Percentiles rank a stretch among this genome's conserved stretches.
Conservation (phyloP, 2,329 filamentous ascomycete genomes). For the Cryphonectria naterciae region DNA sequence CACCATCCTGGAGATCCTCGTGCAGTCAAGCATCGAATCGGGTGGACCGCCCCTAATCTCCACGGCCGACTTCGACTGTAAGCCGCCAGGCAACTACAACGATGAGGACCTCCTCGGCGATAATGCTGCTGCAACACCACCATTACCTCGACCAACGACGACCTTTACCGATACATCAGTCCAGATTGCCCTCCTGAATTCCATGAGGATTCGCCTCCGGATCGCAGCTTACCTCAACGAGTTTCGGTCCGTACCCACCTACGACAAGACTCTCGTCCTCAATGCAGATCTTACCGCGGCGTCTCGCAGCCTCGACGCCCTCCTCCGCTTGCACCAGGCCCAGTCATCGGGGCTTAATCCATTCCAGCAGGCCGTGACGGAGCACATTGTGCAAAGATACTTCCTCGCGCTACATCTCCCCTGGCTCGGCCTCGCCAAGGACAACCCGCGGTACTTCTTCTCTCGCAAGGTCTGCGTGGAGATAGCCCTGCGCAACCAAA, state of each 20-base stretch:
- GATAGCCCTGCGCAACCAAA: constrained; percentile 39
- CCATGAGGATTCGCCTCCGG: constrained; percentile 48
- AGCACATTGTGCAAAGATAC: constrained; percentile 51
- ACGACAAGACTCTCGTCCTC: constrained; percentile 52
- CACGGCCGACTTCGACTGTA: constrained; percentile 52
- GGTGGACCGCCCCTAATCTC: constrained; percentile 52
- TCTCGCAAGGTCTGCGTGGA: constrained; percentile 46
- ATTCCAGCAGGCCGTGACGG: constrained; percentile 49
- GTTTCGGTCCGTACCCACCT: constrained; percentile 47
- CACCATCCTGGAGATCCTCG: constrained; percentile 52
- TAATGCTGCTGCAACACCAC: constrained; percentile 35
- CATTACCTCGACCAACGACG: constrained; percentile 32
- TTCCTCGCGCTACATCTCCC: constrained; percentile 60
- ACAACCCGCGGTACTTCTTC: constrained; percentile 56
- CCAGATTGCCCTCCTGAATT: constrained; percentile 50
- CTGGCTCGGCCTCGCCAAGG: constrained; percentile 49
- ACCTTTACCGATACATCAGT: constrained; percentile 56
- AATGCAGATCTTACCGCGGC: constrained; percentile 50
- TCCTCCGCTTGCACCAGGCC: constrained; percentile 39
- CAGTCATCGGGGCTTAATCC: constrained; percentile 42
- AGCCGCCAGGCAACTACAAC: constrained; percentile 52
- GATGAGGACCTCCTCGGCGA: constrained; percentile 46
- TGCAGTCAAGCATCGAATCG: constrained; percentile 50
- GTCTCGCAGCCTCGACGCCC: constrained; percentile 41
- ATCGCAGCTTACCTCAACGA: constrained; percentile 53